phyloP scores from a whole-genome alignment of 495 filamentous ascomycete genomes.

The Neurospora sp. region DNA sequence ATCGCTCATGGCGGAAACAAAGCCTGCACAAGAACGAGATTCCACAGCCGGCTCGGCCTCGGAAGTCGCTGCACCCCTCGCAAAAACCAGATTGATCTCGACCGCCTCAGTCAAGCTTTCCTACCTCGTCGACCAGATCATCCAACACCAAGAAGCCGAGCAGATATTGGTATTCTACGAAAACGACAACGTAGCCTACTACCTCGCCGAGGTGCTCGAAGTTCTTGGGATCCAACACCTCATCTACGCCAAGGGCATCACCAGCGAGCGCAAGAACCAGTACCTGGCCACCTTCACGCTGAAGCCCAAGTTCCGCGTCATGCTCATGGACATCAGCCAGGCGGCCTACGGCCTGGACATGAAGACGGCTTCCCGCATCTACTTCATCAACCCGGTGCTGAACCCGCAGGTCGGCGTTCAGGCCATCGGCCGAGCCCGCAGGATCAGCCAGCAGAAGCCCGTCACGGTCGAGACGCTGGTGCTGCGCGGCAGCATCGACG shows the following conservation, averaged over 20 bases:
- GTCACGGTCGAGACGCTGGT: slow-evolving; percentile 86
- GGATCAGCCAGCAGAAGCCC: slow-evolving; percentile 72
- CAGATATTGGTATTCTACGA: slow-evolving; percentile 95
- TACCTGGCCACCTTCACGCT: slow-evolving; percentile 74
- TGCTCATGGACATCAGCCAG: slow-evolving; percentile 83
- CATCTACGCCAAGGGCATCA: slow-evolving; percentile 69
- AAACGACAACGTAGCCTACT: slow-evolving; percentile 70
- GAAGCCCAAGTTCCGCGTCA: slow-evolving; percentile 47
- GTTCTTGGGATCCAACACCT: slow-evolving; percentile 63
- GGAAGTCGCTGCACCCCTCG: slow-evolving; percentile 39
- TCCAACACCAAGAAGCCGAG: slow-evolving; percentile 54
- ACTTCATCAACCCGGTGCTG: slow-evolving; percentile 83
- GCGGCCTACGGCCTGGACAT: slow-evolving; percentile 85
- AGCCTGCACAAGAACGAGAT: not conserved
- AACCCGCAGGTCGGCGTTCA: slow-evolving; percentile 81
- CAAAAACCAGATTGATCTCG: slow-evolving; percentile 55
- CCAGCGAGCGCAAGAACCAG: slow-evolving; percentile 46
- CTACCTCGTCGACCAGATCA: slow-evolving; percentile 67
- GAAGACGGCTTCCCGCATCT: slow-evolving; percentile 72
- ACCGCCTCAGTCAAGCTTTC: slow-evolving; percentile 82
- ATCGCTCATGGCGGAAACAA: slow-evolving; percentile 12
- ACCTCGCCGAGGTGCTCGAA: slow-evolving; percentile 75
- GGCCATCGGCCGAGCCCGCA: slow-evolving; percentile 81
- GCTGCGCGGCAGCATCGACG: slow-evolving; percentile 71
- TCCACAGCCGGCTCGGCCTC: not conserved